Conservation (phyloP, 441 rosid species). For the Populus tomentosa region DNA sequence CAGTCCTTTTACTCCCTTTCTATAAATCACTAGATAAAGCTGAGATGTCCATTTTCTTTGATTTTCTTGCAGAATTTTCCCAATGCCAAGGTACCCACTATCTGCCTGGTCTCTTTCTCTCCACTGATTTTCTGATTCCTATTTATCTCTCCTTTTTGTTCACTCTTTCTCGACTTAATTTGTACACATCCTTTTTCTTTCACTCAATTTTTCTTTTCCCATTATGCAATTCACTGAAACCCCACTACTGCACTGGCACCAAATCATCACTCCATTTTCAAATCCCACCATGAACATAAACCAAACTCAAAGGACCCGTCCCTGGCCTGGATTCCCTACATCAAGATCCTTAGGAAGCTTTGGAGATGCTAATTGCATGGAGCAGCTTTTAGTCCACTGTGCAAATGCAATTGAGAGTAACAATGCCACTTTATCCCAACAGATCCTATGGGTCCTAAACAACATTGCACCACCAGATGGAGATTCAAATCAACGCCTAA, state of each 20-base stretch:
- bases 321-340: constrained; percentile 63
- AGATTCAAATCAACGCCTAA: too few species aligned
- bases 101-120: constrained; percentile 55
- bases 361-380: constrained; percentile 81
- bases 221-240: constrained; percentile 67
- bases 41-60: constrained; percentile 45
- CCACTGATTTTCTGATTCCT: constrained; percentile 18
- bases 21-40: constrained; percentile 39
- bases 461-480: too few species aligned
- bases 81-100: constrained; percentile 36
- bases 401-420: constrained; percentile 45
- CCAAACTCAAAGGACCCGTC: constrained; percentile 24
- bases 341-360: constrained; percentile 45
- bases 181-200: background rate
- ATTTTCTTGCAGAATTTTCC: constrained; percentile 36
- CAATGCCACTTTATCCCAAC: too few species aligned
- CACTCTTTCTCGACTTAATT: constrained; percentile 4
- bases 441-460: too few species aligned
- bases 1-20: constrained; percentile 29
- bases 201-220: background rate
- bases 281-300: constrained; percentile 34
- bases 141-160: constrained; percentile 15
- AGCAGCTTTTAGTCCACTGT: constrained; percentile 75
- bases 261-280: constrained; percentile 19
- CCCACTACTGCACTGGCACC: constrained; percentile 26